A percentile compares a stretch with the other conserved stretches of the same genome.
phyloP scores from a whole-genome alignment of 2,329 filamentous ascomycete species.

The Stemphylium beticola region DNA sequence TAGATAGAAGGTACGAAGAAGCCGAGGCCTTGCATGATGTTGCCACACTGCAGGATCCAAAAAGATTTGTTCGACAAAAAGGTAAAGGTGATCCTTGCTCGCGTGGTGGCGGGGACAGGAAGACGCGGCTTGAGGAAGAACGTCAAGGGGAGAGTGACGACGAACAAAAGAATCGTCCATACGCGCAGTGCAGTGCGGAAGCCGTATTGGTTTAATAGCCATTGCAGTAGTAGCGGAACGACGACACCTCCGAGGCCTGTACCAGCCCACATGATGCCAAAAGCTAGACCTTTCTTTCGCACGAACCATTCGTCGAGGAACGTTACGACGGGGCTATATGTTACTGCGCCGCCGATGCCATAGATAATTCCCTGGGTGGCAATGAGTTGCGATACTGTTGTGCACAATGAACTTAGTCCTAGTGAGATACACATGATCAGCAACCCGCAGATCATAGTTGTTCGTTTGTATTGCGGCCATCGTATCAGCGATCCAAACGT shows the following conservation, averaged over 20 bases:
- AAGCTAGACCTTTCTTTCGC: conserved; percentile 63
- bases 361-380: conserved; percentile 67
- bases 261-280: conserved; percentile 66
- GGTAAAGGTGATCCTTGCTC: conserved; percentile 32
- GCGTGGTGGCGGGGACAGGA: conserved; percentile 24
- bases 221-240: conserved; percentile 53
- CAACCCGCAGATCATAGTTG: conserved; percentile 43
- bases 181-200: conserved; percentile 51
- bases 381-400: conserved; percentile 62
- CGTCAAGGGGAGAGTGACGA: conserved; percentile 41
- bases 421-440: conserved; percentile 45
- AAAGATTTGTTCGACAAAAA: conserved; percentile 42
- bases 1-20: conserved; percentile 52
- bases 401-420: conserved; percentile 58
- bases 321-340: conserved; percentile 63
- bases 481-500: conserved; percentile 45
- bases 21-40: conserved; percentile 47
- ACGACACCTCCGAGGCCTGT: conserved; percentile 53
- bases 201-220: conserved; percentile 48
- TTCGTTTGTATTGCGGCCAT: conserved; percentile 42
- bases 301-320: conserved; percentile 70
- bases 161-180: conserved; percentile 44
- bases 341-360: conserved; percentile 62
- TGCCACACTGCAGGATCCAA: conserved; percentile 42
- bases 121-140: conserved; percentile 44